Conservation (phyloP, 2,329 filamentous ascomycete genomes). For the Epichloe uncinata region DNA sequence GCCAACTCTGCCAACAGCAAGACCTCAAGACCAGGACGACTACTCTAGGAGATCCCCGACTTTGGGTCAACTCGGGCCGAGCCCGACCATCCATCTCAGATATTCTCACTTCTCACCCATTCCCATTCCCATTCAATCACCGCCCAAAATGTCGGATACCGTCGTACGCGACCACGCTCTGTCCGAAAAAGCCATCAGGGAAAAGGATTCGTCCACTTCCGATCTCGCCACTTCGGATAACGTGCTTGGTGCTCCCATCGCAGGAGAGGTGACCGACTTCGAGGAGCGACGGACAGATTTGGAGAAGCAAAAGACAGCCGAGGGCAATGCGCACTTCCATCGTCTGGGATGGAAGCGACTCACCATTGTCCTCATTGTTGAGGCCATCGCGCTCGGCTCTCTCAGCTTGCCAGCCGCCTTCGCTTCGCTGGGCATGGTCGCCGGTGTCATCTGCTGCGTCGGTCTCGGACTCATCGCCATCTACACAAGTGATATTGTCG, state of each 20-base stretch:
- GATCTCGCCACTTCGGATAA: constrained; percentile 11
- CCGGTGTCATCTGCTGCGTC: constrained; percentile 29
- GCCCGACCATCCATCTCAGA: no score
- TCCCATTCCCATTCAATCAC: no score
- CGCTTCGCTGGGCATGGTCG: constrained; percentile 40
- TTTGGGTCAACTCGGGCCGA: no score
- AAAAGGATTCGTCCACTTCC: constrained; percentile 5
- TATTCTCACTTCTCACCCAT: no score
- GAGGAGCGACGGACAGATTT: constrained; percentile 23
- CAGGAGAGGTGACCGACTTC: constrained; percentile 25
- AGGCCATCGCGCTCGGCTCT: constrained; percentile 41
- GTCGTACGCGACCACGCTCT: constrained; percentile 4
- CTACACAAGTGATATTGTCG: constrained; percentile 33
- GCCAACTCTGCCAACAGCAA: background rate
- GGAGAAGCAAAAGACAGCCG: constrained; percentile 32
- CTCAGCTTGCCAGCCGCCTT: constrained; percentile 39
- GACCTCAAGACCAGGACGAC: no score
- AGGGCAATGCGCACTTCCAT: constrained; percentile 35
- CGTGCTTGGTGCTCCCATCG: constrained; percentile 15
- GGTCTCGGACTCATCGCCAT: constrained; percentile 32
- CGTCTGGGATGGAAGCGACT: constrained; percentile 44
- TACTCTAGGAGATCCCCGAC: no score
- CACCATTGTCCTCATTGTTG: constrained; percentile 41
- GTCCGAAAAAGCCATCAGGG: background rate
- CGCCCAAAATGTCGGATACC: constrained; percentile 3